Conservation (phyloP, 768 basidiomycete genomes). For the Podaxis mareebaensis region DNA sequence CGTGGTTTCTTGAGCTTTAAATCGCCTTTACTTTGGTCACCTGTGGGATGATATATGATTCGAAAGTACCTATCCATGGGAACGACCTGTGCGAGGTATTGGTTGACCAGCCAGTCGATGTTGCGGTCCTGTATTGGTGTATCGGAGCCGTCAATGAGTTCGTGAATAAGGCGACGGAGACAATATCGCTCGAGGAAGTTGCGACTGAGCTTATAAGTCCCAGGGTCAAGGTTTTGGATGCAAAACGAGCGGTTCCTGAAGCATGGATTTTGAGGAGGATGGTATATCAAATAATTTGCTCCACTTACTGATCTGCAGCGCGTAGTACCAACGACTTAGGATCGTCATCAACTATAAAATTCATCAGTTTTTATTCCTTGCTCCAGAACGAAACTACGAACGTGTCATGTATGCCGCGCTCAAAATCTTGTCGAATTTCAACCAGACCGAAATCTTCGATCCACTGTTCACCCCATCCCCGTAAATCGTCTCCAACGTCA, state of each 20-base stretch:
- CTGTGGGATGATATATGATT: constrained; percentile 33
- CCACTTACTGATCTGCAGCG: constrained; percentile 24
- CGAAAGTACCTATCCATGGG: constrained; percentile 27
- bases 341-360: constrained; percentile 17
- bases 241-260: constrained; percentile 43
- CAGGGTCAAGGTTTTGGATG: constrained; percentile 46
- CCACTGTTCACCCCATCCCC: constrained; percentile 24
- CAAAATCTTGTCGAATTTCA: constrained; percentile 42
- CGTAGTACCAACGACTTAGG: constrained; percentile 12
- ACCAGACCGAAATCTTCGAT: constrained; percentile 36
- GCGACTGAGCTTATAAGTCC: constrained; percentile 40
- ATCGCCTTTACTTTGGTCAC: constrained; percentile 17
- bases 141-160: constrained; percentile 39
- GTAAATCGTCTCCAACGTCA: constrained; percentile 40
- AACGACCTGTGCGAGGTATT: constrained; percentile 35
- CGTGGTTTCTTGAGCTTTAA: constrained; percentile 34
- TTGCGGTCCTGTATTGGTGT: constrained; percentile 39
- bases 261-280: not conserved
- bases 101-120: constrained; percentile 49
- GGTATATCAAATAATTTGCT: not conserved
- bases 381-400: constrained; percentile 21
- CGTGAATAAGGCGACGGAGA: constrained; percentile 44
- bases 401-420: constrained; percentile 42
- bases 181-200: constrained; percentile 56
- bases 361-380: not conserved